Conservation (phyloP, 257 asterid species). For the Solanum paucissectum region DNA sequence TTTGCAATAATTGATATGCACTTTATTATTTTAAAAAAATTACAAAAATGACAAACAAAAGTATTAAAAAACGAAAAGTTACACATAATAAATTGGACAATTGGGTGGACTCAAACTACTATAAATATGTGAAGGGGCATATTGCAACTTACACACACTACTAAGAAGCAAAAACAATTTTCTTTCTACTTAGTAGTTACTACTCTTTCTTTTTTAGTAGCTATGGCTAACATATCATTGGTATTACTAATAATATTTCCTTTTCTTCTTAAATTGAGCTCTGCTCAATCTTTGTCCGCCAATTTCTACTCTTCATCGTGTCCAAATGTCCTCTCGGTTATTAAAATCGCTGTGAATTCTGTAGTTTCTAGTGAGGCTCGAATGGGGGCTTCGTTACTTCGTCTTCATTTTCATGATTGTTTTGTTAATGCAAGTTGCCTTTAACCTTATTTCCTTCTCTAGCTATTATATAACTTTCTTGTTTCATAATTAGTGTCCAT, state of each 20-base stretch:
- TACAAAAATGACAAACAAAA: neutral
- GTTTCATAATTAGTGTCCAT: neutral
- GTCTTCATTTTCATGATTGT: slow-evolving; percentile 91
- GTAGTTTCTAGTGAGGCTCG: slow-evolving; percentile 60
- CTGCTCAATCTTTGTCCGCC: slow-evolving; percentile 27
- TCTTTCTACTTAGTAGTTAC: neutral
- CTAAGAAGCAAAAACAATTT: neutral
- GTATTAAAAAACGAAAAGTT: neutral
- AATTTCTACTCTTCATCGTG: slow-evolving; percentile 45
- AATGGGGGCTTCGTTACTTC: slow-evolving; percentile 87
- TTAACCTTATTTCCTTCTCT: neutral
- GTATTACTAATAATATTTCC: slow-evolving; percentile 9
- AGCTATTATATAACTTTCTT: neutral
- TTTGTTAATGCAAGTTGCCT: slow-evolving; percentile 61
- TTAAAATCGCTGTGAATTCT: slow-evolving; percentile 30
- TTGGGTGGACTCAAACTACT: slow-evolving; percentile 1
- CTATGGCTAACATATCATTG: neutral
- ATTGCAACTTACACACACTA: neutral
- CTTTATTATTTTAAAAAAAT: neutral
- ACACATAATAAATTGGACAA: neutral
- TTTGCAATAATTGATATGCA: neutral
- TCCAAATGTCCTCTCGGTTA: slow-evolving; percentile 32
- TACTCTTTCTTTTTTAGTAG: neutral
- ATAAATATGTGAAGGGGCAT: slow-evolving; percentile 21
- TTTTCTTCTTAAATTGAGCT: slow-evolving; percentile 12